Conservation (phyloP, 306 rosid species). For the Cicer bijugum region DNA sequence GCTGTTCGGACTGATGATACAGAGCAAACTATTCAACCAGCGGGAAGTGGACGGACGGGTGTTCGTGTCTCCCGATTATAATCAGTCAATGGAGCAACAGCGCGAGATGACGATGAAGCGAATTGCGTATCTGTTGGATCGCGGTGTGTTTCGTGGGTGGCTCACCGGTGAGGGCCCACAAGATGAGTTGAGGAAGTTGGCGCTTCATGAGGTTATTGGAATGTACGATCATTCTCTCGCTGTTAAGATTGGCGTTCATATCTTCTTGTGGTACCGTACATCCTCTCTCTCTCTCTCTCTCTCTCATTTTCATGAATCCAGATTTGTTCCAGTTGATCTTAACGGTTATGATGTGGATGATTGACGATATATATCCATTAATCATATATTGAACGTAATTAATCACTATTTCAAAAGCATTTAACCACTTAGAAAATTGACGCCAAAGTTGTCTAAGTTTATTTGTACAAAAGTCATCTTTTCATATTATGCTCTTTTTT, state of each 20-base stretch:
- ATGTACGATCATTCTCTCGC: constrained; percentile 81
- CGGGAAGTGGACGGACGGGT: constrained; percentile 54
- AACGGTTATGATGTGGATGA: no score
- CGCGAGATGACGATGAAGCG: constrained; percentile 82
- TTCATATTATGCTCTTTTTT: background rate
- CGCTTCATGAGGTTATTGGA: constrained; percentile 61
- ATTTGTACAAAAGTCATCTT: no score
- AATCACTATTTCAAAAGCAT: no score
- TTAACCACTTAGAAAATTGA: no score
- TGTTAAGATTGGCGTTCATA: constrained; percentile 82
- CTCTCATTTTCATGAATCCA: background rate
- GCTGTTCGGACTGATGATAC: constrained; percentile 63
- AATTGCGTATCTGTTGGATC: constrained; percentile 61
- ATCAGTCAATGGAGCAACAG: constrained; percentile 87
- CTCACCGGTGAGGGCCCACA: constrained; percentile 59
- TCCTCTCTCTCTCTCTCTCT: background rate
- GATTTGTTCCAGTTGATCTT: no score
- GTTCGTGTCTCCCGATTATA: constrained; percentile 74
- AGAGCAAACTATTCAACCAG: constrained; percentile 75
- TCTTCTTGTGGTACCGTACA: constrained; percentile 64
- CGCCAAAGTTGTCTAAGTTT: no score
- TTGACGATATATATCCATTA: no score
- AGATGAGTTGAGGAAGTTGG: constrained; percentile 65
- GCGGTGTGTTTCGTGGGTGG: constrained; percentile 75
- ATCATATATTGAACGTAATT: no score